Evolutionary conservation across 352 stramenopile genomes (phyloP), one percentile per base, ranked within the genome.

Genomic region (Pilasporangium apinafurcum): DNA sequence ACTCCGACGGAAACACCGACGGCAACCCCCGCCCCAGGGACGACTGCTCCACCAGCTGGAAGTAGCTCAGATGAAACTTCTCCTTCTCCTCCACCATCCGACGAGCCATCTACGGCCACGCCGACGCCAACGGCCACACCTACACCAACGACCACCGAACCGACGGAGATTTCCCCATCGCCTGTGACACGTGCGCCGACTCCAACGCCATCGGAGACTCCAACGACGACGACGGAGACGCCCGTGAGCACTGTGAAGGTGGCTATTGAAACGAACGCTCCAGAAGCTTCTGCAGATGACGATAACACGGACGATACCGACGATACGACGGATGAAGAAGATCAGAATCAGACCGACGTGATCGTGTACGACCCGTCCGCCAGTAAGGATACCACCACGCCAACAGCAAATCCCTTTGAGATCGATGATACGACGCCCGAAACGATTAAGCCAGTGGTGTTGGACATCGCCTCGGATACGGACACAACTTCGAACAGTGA

Each of bases 361-460:
- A 65, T 76, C 37, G 69, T 76, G 65, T 76, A 48, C 37, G 60
- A 76, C 22, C 42, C 58, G 16, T 56, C 55, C 9, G 55, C 59
- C 4, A 65, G 46, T 24, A 37, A 48, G 4, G 40, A 48, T 4
- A 39, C 65, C 7, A 65, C 54, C 25, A 52, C 54, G 7, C 54
- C 30, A 56, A 58, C 22, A 51, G 31, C 62, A 13, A 66, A 83
- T 45, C 70, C 70, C 9, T 83, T 83, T 41, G 65, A 72, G 31
- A 78, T 83, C 37, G 62, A 56, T 2, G 64, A 76, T 9, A 51
- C 67, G 4, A 42, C 37, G 8, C 47, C 27, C 8, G 28, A 56
- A 5, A 65, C 64, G 13, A 55, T 64, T 26, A 67, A 67, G 32
- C 57, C 63, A 9, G 61, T 83, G 8, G 69, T 80, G 24, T 41